Evolutionary conservation across 805 yeast species (phyloP).

Genomic region (Lipomyces sp.): DNA sequence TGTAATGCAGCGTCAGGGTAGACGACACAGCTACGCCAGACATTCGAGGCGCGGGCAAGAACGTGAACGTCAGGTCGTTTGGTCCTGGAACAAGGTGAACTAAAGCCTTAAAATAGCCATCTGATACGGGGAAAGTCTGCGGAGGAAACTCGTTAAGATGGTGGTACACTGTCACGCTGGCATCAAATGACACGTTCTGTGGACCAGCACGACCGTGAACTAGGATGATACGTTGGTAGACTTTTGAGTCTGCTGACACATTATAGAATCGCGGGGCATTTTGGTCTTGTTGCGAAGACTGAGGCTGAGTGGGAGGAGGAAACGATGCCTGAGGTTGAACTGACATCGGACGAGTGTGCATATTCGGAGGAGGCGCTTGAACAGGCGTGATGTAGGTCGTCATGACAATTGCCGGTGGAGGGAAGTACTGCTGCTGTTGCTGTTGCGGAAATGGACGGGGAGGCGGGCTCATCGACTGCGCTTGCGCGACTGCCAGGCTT

Average conservation of each 20-base stretch:
- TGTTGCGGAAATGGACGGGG: too few species aligned
- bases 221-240: conserved; percentile 35
- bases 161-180: conserved; percentile 45
- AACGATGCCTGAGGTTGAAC: too few species aligned
- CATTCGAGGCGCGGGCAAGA: conserved; percentile 19
- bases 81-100: conserved; percentile 68
- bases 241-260: conserved; percentile 6
- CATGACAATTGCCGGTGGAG: too few species aligned
- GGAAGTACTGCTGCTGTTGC: too few species aligned
- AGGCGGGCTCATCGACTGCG: too few species aligned
- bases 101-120: conserved; percentile 70
- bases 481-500: too few species aligned
- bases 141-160: conserved; percentile 56
- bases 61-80: conserved; percentile 53
- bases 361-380: too few species aligned
- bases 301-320: too few species aligned
- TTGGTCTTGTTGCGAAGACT: too few species aligned
- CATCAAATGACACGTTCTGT: conserved; percentile 34
- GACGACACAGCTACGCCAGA: neutral
- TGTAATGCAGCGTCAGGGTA: conserved; percentile 44
- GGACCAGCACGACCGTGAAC: conserved; percentile 40
- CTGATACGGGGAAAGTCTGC: conserved; percentile 63
- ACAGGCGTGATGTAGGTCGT: too few species aligned
- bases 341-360: too few species aligned
- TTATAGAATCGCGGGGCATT: conserved; percentile 17